phyloP scores from a whole-genome alignment of 306 rosid genomes.

The Delonix regia region DNA sequence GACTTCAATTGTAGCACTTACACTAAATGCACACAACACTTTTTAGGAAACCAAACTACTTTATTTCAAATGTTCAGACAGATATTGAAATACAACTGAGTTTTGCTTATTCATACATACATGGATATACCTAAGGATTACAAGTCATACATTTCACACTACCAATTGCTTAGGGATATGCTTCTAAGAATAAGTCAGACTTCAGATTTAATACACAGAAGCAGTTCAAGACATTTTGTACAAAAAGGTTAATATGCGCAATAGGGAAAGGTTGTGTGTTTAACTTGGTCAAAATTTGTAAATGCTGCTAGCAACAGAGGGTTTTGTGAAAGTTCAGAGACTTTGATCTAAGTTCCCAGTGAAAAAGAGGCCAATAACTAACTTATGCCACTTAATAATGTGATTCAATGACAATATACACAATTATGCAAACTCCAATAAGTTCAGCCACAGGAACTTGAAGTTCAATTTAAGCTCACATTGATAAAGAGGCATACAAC shows the following conservation, averaged over 20 bases:
- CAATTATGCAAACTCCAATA: neutral
- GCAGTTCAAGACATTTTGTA: neutral
- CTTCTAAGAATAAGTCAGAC: neutral
- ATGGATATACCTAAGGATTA: neutral
- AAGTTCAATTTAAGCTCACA: neutral
- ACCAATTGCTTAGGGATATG: neutral
- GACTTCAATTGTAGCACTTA: conserved; percentile 2
- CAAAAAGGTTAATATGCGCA: conserved; percentile 10
- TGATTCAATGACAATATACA: neutral
- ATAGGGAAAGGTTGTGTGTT: neutral
- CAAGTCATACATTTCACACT: neutral
- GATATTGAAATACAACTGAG: neutral
- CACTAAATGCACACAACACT: conserved; percentile 13
- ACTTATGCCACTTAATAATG: neutral
- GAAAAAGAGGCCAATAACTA: neutral
- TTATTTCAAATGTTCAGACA: conserved; percentile 9
- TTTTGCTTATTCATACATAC: neutral
- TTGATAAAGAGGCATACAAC: neutral
- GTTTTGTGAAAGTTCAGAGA: neutral
- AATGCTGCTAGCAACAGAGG: neutral
- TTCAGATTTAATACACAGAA: neutral
- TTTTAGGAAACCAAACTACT: conserved; percentile 22
- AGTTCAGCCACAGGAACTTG: neutral
- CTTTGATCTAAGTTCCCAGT: neutral
- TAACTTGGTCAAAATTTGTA: neutral